Evolutionary conservation across 768 basidiomycete genomes (phyloP).

Genomic region (Hemileccinum impolitum): DNA sequence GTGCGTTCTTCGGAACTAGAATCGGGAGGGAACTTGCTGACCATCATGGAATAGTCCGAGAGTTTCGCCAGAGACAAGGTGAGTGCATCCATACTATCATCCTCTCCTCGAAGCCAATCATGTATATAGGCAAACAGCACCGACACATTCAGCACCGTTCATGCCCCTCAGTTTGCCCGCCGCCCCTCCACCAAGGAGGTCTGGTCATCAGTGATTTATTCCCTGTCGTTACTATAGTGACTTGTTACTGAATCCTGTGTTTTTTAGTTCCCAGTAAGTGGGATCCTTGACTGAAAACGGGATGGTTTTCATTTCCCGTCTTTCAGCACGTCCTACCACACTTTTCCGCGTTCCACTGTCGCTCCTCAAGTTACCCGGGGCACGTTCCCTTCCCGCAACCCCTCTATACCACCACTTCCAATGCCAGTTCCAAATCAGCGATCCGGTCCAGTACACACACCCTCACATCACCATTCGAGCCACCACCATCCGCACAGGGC

Average conservation of each 20-base stretch:
- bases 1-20: conserved; percentile 13
- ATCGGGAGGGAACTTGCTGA: neutral
- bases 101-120: neutral
- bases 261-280: conserved; percentile 26
- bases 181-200: conserved; percentile 13
- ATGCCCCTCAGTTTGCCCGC: conserved; percentile 17
- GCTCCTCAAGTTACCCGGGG: neutral
- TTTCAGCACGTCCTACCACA: conserved; percentile 24
- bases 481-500: neutral
- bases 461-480: conserved; percentile 8
- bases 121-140: conserved; percentile 14
- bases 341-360: conserved; percentile 24
- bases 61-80: conserved; percentile 15
- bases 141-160: conserved; percentile 17
- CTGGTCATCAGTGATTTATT: conserved; percentile 20
- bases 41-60: conserved; percentile 6
- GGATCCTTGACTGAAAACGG: conserved; percentile 4
- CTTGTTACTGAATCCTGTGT: conserved; percentile 3
- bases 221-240: neutral
- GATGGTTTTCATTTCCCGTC: conserved; percentile 11
- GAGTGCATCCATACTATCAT: neutral
- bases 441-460: neutral
- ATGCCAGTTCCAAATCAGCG: conserved; percentile 7
- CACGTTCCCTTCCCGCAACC: neutral
- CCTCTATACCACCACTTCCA: neutral